phyloP scores from a whole-genome alignment of 129 eudicot species.

The Rutidosis leptorrhynchoides region DNA sequence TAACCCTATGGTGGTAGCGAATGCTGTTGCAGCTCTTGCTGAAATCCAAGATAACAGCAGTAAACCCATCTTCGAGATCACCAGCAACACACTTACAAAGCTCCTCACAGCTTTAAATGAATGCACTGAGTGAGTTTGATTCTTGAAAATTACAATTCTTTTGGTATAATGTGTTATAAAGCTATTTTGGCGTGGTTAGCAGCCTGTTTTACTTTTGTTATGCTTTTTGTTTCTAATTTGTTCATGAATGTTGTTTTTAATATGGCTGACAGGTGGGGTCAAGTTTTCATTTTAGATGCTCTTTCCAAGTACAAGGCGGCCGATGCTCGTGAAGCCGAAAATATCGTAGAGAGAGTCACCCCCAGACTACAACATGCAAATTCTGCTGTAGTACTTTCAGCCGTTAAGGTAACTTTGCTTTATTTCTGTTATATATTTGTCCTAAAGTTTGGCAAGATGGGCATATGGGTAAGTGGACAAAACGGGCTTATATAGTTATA shows the following conservation, averaged over 20 bases:
- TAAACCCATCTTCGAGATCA: constrained; percentile 78
- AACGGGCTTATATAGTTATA: not conserved
- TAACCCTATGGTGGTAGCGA: constrained; percentile 99
- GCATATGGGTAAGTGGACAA: not conserved
- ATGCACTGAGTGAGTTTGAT: constrained; percentile 90
- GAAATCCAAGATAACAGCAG: constrained; percentile 95
- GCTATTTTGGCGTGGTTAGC: not conserved
- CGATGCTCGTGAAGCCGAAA: constrained; percentile 98
- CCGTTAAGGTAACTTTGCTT: constrained; percentile 69
- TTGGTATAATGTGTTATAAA: not conserved
- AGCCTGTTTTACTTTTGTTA: not conserved
- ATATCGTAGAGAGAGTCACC: constrained; percentile 95
- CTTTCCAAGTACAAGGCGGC: constrained; percentile 96
- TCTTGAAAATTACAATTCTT: not conserved
- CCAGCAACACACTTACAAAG: constrained; percentile 84
- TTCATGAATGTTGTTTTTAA: constrained; percentile 8
- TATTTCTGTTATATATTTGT: constrained; percentile 5
- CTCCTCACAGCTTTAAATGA: constrained; percentile 97
- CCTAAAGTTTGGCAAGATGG: constrained; percentile 6
- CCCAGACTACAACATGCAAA: constrained; percentile 98
- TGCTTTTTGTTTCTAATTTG: constrained; percentile 5
- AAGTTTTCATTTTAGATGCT: constrained; percentile 97
- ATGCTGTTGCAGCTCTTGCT: constrained; percentile 98
- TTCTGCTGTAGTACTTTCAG: constrained; percentile 98
- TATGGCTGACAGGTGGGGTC: constrained; percentile 89